A percentile compares a stretch with the other conserved stretches of the same genome.
Evolutionary conservation across 495 filamentous ascomycete genomes (phyloP).

Genomic region (Bombardia bombarda): DNA sequence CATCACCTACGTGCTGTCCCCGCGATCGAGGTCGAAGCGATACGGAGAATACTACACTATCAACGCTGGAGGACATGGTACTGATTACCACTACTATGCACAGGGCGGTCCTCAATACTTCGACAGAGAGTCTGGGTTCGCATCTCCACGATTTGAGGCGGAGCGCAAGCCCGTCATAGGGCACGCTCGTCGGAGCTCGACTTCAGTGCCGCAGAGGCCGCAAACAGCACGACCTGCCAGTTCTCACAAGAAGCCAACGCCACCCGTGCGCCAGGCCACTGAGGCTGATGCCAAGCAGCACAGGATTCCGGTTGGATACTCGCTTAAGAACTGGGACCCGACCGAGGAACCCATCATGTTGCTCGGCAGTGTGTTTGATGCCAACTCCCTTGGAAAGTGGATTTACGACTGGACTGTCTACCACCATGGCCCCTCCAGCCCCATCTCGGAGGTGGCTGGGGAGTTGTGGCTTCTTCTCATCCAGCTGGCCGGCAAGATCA

Average conservation of each 20-base stretch:
- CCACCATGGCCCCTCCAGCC: slow-evolving; percentile 74
- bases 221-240: slow-evolving; percentile 36
- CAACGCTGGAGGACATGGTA: slow-evolving; percentile 44
- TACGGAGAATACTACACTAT: slow-evolving; percentile 27
- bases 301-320: slow-evolving; percentile 85
- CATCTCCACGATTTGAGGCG: slow-evolving; percentile 35
- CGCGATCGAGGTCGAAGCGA: slow-evolving; percentile 33
- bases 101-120: slow-evolving; percentile 37
- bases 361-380: slow-evolving; percentile 92
- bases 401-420: slow-evolving; percentile 99
- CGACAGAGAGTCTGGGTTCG: slow-evolving; percentile 30
- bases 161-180: slow-evolving; percentile 25
- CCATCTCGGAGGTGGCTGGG: slow-evolving; percentile 87
- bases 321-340: slow-evolving; percentile 97
- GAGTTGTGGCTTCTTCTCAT: slow-evolving; percentile 94
- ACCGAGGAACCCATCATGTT: slow-evolving; percentile 86
- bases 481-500: slow-evolving; percentile 92
- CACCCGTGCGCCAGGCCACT: slow-evolving; percentile 58
- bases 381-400: slow-evolving; percentile 97
- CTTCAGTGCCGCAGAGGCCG: slow-evolving; percentile 32
- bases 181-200: slow-evolving; percentile 36
- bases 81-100: slow-evolving; percentile 49
- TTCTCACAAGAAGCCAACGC: slow-evolving; percentile 27
- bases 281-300: slow-evolving; percentile 74
- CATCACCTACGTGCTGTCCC: slow-evolving; percentile 37